phyloP scores from a whole-genome alignment of 2,329 filamentous ascomycete species.

The Diaporthe sp. region DNA sequence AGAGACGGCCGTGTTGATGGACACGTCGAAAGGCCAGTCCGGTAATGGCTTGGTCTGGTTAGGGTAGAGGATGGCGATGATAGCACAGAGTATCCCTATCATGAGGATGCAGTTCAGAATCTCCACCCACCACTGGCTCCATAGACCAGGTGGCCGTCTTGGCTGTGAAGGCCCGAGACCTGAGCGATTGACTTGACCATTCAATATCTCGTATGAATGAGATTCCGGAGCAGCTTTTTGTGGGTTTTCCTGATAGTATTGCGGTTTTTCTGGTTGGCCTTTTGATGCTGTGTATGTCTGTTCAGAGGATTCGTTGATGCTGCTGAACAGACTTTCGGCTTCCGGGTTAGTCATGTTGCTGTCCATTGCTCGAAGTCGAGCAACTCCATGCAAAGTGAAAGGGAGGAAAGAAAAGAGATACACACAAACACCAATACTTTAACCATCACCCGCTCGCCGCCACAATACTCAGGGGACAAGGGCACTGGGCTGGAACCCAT shows the following conservation, averaged over 20 bases:
- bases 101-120: constrained; percentile 15
- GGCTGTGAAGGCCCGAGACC: background rate
- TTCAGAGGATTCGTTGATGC: background rate
- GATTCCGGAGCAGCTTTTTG: background rate
- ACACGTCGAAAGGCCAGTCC: constrained; percentile 18
- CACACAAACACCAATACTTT: background rate
- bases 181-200: background rate
- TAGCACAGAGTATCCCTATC: background rate
- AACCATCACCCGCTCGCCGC: background rate
- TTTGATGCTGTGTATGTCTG: background rate
- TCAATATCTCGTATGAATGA: constrained; percentile 2
- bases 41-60: constrained; percentile 21
- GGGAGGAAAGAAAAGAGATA: background rate
- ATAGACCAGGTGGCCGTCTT: background rate
- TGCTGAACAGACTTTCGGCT: constrained; percentile 13
- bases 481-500: background rate
- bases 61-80: constrained; percentile 8
- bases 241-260: background rate
- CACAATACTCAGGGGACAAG: background rate
- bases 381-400: background rate
- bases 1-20: constrained; percentile 14
- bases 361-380: background rate
- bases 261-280: background rate
- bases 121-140: constrained; percentile 17
- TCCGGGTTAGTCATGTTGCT: constrained; percentile 1